Conservation (phyloP, 768 basidiomycete species). For the Pulveroboletus sp. region DNA sequence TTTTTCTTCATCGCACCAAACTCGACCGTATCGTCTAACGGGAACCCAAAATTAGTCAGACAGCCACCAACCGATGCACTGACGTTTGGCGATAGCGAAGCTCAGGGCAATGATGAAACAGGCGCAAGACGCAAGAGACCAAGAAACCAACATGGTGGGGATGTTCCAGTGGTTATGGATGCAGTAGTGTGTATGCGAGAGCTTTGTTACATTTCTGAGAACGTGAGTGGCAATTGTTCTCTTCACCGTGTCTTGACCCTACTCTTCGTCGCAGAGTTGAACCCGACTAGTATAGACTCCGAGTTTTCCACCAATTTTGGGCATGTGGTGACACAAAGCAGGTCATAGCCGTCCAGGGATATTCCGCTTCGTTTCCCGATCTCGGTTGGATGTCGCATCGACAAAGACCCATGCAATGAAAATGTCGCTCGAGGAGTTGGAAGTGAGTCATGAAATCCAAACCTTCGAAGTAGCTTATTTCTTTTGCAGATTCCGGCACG, state of each 20-base stretch:
- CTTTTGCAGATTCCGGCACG: constrained; percentile 38
- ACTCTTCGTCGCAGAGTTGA: too few species aligned
- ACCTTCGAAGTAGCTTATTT: constrained; percentile 45
- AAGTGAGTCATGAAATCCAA: constrained; percentile 38
- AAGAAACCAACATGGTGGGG: constrained; percentile 45
- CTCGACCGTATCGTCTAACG: constrained; percentile 37
- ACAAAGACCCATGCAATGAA: constrained; percentile 33
- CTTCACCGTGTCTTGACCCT: constrained; percentile 4
- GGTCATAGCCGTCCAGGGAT: constrained; percentile 8
- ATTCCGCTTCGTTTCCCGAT: constrained; percentile 12
- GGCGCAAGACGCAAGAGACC: constrained; percentile 44
- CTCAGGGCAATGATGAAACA: constrained; percentile 35
- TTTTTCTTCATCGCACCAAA: too few species aligned
- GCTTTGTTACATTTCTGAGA: constrained; percentile 89
- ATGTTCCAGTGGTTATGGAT: constrained; percentile 88
- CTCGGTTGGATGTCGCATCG: constrained; percentile 24
- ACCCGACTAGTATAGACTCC: too few species aligned
- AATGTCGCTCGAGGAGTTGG: constrained; percentile 37
- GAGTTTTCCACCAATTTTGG: too few species aligned
- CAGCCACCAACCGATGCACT: constrained; percentile 51
- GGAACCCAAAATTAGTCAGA: constrained; percentile 30
- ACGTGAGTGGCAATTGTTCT: constrained; percentile 54
- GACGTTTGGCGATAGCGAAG: constrained; percentile 54
- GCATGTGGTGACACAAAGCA: too few species aligned
- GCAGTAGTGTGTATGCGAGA: constrained; percentile 92